phyloP scores from a whole-genome alignment of 1,139 yeast genomes.

The Blastobotrys buckinghamii region DNA sequence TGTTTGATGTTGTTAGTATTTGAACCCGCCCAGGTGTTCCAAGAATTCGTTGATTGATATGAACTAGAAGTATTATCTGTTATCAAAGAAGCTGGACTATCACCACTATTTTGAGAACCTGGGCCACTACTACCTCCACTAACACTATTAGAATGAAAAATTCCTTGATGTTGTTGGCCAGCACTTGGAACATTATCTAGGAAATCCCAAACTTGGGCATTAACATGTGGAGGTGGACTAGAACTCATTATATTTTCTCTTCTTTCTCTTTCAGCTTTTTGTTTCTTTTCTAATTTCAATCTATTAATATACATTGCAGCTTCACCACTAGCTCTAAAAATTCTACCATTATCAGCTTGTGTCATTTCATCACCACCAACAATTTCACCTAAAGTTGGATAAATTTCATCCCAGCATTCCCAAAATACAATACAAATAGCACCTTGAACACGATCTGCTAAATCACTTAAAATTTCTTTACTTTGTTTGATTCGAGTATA shows the following conservation, averaged over 20 bases:
- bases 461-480: slow-evolving; percentile 27
- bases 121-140: not conserved
- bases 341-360: slow-evolving; percentile 27
- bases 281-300: slow-evolving; percentile 21
- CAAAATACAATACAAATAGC: slow-evolving; percentile 33
- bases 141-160: not conserved
- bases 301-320: slow-evolving; percentile 30
- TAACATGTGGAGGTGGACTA: not conserved
- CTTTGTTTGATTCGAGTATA: slow-evolving; percentile 26
- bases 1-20: not conserved
- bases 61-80: slow-evolving; percentile 10
- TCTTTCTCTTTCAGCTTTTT: slow-evolving; percentile 21
- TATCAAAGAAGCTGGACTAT: slow-evolving; percentile 14
- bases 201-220: not conserved
- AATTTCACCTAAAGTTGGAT: slow-evolving; percentile 28
- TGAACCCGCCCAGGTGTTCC: not conserved
- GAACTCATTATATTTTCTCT: slow-evolving; percentile 18
- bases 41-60: not conserved
- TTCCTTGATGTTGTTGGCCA: not conserved
- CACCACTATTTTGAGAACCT: slow-evolving; percentile 2
- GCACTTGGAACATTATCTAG: not conserved
- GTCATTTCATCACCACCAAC: slow-evolving; percentile 28
- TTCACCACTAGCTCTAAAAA: slow-evolving; percentile 31
- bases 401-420: slow-evolving; percentile 33
- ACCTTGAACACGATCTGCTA: slow-evolving; percentile 32